Evolutionary conservation across 2,329 filamentous ascomycete species (phyloP).

Genomic region (Didymella sp.): DNA sequence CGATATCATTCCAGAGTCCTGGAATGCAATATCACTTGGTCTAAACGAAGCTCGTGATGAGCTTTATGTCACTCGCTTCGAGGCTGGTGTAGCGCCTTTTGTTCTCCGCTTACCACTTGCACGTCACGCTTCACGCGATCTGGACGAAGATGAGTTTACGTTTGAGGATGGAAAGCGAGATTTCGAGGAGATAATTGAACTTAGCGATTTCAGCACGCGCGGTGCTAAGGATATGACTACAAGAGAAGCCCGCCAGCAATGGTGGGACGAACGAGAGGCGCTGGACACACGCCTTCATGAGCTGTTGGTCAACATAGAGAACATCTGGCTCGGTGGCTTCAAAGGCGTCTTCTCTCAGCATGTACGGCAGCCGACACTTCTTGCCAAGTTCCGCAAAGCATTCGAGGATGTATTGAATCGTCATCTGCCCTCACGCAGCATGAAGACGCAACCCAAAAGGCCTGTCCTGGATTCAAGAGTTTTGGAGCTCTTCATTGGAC

Average conservation of each 20-base stretch:
- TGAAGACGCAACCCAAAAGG: slow-evolving; percentile 59
- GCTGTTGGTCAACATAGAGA: slow-evolving; percentile 84
- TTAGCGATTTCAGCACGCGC: slow-evolving; percentile 85
- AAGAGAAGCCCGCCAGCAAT: slow-evolving; percentile 78
- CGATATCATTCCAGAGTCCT: slow-evolving; percentile 80
- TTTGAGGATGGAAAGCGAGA: slow-evolving; percentile 82
- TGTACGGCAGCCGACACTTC: slow-evolving; percentile 64
- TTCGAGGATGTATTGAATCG: slow-evolving; percentile 83
- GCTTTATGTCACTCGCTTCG: slow-evolving; percentile 86
- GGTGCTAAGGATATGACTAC: slow-evolving; percentile 72
- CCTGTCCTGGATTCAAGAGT: slow-evolving; percentile 70
- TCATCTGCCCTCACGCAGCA: slow-evolving; percentile 81
- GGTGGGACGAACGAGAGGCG: slow-evolving; percentile 87
- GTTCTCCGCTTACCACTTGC: slow-evolving; percentile 85
- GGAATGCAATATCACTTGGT: slow-evolving; percentile 86
- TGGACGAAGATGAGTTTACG: slow-evolving; percentile 80
- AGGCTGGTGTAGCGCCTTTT: slow-evolving; percentile 78
- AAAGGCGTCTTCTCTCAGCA: slow-evolving; percentile 89
- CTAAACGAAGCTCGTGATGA: slow-evolving; percentile 84
- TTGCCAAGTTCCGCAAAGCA: slow-evolving; percentile 77
- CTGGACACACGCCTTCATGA: slow-evolving; percentile 79
- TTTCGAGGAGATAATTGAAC: slow-evolving; percentile 79
- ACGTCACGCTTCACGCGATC: slow-evolving; percentile 79
- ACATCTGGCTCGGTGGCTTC: slow-evolving; percentile 95
- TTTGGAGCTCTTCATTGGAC: slow-evolving; percentile 84